Evolutionary conservation across 495 filamentous ascomycete genomes (phyloP).

Genomic region (Hyaloscypha variabilis): DNA sequence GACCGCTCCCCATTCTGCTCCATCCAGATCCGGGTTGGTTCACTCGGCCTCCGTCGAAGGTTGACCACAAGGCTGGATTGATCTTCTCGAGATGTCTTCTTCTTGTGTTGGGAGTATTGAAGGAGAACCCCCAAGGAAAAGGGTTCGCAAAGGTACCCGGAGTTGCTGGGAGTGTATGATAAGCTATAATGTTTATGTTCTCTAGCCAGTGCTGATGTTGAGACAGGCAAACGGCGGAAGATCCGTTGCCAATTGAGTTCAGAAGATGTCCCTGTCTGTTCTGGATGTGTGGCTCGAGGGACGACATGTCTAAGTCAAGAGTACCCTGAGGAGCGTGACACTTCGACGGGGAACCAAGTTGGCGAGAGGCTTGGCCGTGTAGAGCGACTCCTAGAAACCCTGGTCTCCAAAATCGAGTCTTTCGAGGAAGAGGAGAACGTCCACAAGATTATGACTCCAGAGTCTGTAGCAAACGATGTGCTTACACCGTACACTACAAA

Average conservation of each 20-base stretch:
- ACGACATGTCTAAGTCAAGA: slow-evolving; percentile 53
- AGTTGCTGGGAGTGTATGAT: slow-evolving; percentile 59
- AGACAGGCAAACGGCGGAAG: slow-evolving; percentile 48
- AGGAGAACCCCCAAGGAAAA: slow-evolving; percentile 40
- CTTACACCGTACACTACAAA: slow-evolving; percentile 30
- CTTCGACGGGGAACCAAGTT: slow-evolving; percentile 38
- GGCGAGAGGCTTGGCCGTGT: slow-evolving; percentile 48
- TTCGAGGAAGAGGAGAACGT: slow-evolving; percentile 35
- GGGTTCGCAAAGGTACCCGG: slow-evolving; percentile 56
- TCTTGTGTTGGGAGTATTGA: slow-evolving; percentile 23
- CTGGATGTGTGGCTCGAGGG: slow-evolving; percentile 49
- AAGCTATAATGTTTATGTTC: neutral
- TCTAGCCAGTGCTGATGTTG: slow-evolving; percentile 9
- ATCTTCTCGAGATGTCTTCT: neutral
- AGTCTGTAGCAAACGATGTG: slow-evolving; percentile 36
- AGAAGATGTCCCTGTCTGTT: slow-evolving; percentile 41
- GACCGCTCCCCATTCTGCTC: neutral
- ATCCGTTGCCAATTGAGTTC: slow-evolving; percentile 46
- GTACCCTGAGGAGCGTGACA: slow-evolving; percentile 38
- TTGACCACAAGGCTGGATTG: neutral
- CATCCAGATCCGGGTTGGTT: neutral
- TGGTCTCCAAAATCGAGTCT: slow-evolving; percentile 43
- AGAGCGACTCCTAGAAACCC: slow-evolving; percentile 47
- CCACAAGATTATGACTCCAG: slow-evolving; percentile 32
- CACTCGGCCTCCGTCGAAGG: neutral